A percentile compares a stretch with the other conserved stretches of the same genome.
These are phyloP conservation scores for Malus asiatica DNA, from an alignment of 306 rosid species.

Conservation along the genomic window DNA sequence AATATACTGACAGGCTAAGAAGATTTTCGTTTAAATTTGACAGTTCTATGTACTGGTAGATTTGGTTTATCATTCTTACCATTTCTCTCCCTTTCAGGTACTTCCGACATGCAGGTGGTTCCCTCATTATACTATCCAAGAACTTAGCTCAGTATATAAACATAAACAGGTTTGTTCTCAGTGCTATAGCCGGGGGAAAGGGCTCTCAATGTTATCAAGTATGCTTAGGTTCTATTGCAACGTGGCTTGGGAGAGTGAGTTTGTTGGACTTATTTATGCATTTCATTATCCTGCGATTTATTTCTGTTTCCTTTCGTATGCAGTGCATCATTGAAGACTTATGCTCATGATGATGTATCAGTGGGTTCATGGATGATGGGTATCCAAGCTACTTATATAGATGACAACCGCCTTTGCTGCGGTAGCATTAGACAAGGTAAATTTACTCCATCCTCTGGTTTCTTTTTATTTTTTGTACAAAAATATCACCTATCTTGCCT, in stretches of 20 bases:
- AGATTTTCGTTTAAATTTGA: no score
- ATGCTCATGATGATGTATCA: slow-evolving; percentile 81
- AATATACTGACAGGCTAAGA: no score
- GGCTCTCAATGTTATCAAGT: neutral
- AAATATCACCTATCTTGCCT: neutral
- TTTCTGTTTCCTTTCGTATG: slow-evolving; percentile 13
- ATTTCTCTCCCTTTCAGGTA: slow-evolving; percentile 47
- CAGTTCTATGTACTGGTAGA: neutral
- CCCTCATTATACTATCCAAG: slow-evolving; percentile 84
- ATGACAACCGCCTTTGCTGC: slow-evolving; percentile 92
- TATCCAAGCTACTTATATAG: slow-evolving; percentile 74
- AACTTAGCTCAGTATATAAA: slow-evolving; percentile 75
- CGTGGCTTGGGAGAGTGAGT: neutral
- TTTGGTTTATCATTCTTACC: neutral
- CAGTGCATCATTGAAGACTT: slow-evolving; percentile 88
- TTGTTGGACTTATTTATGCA: neutral
- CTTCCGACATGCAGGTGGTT: slow-evolving; percentile 83
- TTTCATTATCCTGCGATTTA: neutral
- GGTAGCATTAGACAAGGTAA: slow-evolving; percentile 80
- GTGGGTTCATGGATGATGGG: slow-evolving; percentile 99
- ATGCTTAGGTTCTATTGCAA: neutral
- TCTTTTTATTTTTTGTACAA: neutral
- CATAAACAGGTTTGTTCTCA: slow-evolving; percentile 75
- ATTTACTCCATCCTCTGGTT: neutral
- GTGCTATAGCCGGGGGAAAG: slow-evolving; percentile 2